Conservation (phyloP, 768 basidiomycete genomes). For the Dioszegia aurantiaca region DNA sequence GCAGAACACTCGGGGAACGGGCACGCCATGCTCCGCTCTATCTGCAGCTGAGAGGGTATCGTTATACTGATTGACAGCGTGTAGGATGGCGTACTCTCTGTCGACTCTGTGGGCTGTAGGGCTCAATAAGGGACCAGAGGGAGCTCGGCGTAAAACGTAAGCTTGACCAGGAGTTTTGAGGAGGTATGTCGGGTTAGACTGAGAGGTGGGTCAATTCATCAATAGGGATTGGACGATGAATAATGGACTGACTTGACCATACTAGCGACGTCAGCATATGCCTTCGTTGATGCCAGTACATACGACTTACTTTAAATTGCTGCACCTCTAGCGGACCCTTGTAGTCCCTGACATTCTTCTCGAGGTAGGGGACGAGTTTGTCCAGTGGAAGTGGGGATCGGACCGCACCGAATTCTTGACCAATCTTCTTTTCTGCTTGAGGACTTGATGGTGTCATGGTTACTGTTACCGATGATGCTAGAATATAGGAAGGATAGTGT, state of each 20-base stretch:
- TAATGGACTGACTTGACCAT: conserved; percentile 68
- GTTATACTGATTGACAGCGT: conserved; percentile 74
- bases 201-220: background rate
- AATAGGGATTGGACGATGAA: background rate
- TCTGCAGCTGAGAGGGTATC: conserved; percentile 45
- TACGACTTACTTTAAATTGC: conserved; percentile 78
- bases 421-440: conserved; percentile 13
- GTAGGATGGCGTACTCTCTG: conserved; percentile 80
- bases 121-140: conserved; percentile 79
- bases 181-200: conserved; percentile 96
- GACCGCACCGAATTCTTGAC: conserved; percentile 32
- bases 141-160: conserved; percentile 93
- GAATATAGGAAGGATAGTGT: background rate
- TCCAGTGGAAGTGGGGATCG: conserved; percentile 37
- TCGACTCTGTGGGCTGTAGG: conserved; percentile 93
- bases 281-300: background rate
- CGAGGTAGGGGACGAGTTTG: conserved; percentile 56
- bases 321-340: conserved; percentile 70
- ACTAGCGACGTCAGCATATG: conserved; percentile 55
- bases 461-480: background rate
- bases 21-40: conserved; percentile 57
- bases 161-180: conserved; percentile 63
- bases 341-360: conserved; percentile 59
- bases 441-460: background rate
- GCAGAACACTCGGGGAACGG: conserved; percentile 77